Evolutionary conservation across 2,329 filamentous ascomycete genomes (phyloP), one percentile per base, ranked within the genome.

Genomic region (Aspergillus fructus): DNA sequence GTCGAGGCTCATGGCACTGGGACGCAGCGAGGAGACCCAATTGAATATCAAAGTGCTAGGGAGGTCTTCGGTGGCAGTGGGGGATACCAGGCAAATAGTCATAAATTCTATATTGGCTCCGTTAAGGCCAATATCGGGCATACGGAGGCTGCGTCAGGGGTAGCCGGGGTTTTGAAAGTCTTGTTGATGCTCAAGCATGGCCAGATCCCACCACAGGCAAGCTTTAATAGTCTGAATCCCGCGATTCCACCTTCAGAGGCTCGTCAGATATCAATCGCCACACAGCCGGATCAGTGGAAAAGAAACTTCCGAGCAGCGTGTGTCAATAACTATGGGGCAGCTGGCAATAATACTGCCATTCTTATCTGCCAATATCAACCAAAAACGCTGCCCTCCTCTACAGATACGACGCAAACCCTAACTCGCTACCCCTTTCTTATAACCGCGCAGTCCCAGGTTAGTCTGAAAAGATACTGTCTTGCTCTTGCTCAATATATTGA

Each of bases 1-100:
- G 67, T 76, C 6, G 70, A 72, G 51, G 68, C 70, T 5, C 71
- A 74, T 57, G 71, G 70, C 3, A 72, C 71, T 5, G 70, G 71
- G 3, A 71, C 68, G 2, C 58, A 49, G 4, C 61, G 63, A 5
- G 71, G 71, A 13, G 70, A 73, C 50, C 66, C 66, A 0, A 55
- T 60, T 7, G 70, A 74, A 53, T 62, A 53, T 24, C 56, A 64
- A 4, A 62, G 64, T 34, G 63, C 73, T 19, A 54, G 45, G 68
- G 55, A 64, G 64, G 41, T 73, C 70, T 62, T 73, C 70, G 27
- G 27, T 9, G 11, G 27, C 27, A 30, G 27, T 30, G 27, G 8
- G 27, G 11, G 9, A 3, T 11, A 30, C 1, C 27, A 11, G 27
- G 66, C 12, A 42, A 17, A 39, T 4, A 11, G 37, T 15, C 13